These are phyloP conservation scores for Seminavis robusta DNA, from an alignment of 108 stramenopile species.

Conservation along the genomic window DNA sequence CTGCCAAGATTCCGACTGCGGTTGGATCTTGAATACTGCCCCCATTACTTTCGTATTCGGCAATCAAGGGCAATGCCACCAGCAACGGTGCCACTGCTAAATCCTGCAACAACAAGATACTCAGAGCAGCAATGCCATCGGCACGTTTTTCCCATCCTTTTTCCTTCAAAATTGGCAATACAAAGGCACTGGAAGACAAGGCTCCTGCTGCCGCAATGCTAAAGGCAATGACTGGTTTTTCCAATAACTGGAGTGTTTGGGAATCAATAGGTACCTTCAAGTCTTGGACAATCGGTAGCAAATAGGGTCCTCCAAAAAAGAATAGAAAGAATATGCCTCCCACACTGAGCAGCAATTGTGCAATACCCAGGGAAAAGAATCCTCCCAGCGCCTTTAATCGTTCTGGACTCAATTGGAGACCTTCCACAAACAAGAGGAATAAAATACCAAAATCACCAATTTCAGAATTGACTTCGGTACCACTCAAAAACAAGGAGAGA, in stretches of 20 bases:
- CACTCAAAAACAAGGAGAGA: slow-evolving; percentile 38
- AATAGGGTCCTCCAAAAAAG: slow-evolving; percentile 54
- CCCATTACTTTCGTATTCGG: too few relatives aligned
- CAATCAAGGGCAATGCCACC: slow-evolving; percentile 62
- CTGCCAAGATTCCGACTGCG: slow-evolving; percentile 49
- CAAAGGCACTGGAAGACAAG: slow-evolving; percentile 59
- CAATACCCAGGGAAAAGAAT: slow-evolving; percentile 54
- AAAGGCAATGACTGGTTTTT: slow-evolving; percentile 62
- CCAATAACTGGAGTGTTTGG: slow-evolving; percentile 22
- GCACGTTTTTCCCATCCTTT: slow-evolving; percentile 59
- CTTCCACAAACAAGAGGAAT: slow-evolving; percentile 74
- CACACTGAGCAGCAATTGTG: slow-evolving; percentile 54
- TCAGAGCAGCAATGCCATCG: slow-evolving; percentile 60
- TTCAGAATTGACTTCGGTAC: slow-evolving; percentile 52
- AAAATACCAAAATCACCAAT: slow-evolving; percentile 77
- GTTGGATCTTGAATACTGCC: slow-evolving; percentile 15
- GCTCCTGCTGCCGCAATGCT: slow-evolving; percentile 67
- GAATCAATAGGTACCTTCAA: slow-evolving; percentile 49
- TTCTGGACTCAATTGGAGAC: slow-evolving; percentile 52
- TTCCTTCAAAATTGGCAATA: slow-evolving; percentile 61
- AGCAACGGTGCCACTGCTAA: slow-evolving; percentile 71
- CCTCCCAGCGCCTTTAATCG: slow-evolving; percentile 48
- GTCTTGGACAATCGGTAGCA: slow-evolving; percentile 49
- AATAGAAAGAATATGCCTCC: slow-evolving; percentile 53
- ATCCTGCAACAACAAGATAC: slow-evolving; percentile 70